Evolutionary conservation across 495 filamentous ascomycete genomes (phyloP).

Genomic region (Penicillium mononematosum): DNA sequence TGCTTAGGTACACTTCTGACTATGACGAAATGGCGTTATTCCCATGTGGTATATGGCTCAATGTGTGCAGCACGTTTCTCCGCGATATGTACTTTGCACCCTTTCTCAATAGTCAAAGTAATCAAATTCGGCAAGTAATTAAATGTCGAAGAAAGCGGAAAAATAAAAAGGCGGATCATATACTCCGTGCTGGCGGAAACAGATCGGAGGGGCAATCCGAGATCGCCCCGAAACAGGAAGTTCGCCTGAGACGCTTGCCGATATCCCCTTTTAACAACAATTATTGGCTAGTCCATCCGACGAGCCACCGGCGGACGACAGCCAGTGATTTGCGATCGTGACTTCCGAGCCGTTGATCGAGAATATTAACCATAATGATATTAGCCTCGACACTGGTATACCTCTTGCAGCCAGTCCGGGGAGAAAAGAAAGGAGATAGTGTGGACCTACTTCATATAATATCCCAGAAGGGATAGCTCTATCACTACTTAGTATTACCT

Average conservation of each 20-base stretch:
- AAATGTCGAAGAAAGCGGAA: constrained; percentile 2
- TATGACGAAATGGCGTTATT: constrained; percentile 14
- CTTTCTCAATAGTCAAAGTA: not conserved
- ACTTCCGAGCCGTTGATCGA: not conserved
- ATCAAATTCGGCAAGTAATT: not conserved
- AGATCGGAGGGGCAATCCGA: constrained; percentile 23
- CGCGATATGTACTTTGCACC: not conserved
- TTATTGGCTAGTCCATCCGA: constrained; percentile 26
- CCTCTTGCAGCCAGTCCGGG: constrained; percentile 1
- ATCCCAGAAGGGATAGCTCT: not conserved
- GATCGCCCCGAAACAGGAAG: constrained; percentile 36
- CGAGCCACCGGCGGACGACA: constrained; percentile 9
- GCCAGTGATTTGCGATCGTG: constrained; percentile 12
- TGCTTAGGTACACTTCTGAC: not conserved
- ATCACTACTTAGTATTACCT: not conserved
- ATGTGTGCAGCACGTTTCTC: constrained; percentile 5
- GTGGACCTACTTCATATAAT: not conserved
- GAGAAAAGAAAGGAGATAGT: not conserved
- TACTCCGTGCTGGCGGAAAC: constrained; percentile 1
- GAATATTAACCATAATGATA: not conserved
- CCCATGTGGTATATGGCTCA: not conserved
- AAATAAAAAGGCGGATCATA: not conserved
- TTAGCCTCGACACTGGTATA: constrained; percentile 1
- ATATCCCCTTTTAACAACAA: constrained; percentile 13
- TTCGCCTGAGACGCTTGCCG: constrained; percentile 23